Evolutionary conservation across 768 basidiomycete genomes (phyloP).

Genomic region (Trametes sanguinea): DNA sequence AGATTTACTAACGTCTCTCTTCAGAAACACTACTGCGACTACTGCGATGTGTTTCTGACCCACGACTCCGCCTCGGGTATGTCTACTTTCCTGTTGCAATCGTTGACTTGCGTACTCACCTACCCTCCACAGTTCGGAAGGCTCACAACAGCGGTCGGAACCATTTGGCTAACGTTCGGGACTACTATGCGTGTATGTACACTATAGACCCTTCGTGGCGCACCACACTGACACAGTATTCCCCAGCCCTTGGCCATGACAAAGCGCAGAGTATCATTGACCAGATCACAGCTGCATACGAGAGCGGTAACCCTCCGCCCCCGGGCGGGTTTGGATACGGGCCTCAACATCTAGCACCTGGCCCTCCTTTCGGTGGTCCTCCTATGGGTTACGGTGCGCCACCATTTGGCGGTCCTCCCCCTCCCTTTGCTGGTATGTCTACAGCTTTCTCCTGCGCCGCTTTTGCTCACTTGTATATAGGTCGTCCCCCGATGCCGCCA

Average conservation of each 20-base stretch:
- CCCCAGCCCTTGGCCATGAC: conserved; percentile 83
- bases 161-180: conserved; percentile 93
- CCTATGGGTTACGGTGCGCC: conserved; percentile 53
- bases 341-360: conserved; percentile 67
- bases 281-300: conserved; percentile 94
- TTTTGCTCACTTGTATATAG: conserved; percentile 33
- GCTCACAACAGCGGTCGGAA: conserved; percentile 98
- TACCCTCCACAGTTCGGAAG: conserved; percentile 71
- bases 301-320: conserved; percentile 81
- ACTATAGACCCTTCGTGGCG: neutral
- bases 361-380: conserved; percentile 49
- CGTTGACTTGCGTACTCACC: conserved; percentile 6
- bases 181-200: conserved; percentile 90
- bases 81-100: conserved; percentile 34
- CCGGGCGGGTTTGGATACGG: conserved; percentile 88
- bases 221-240: conserved; percentile 20
- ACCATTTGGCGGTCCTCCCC: conserved; percentile 55
- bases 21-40: conserved; percentile 93
- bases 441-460: neutral
- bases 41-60: conserved; percentile 91
- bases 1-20: conserved; percentile 11
- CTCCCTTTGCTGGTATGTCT: conserved; percentile 30
- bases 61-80: conserved; percentile 92
- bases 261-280: conserved; percentile 98
- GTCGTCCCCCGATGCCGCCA: conserved; percentile 72